Evolutionary conservation across 768 basidiomycete species (phyloP).

Genomic region (Amanita brunnescens): DNA sequence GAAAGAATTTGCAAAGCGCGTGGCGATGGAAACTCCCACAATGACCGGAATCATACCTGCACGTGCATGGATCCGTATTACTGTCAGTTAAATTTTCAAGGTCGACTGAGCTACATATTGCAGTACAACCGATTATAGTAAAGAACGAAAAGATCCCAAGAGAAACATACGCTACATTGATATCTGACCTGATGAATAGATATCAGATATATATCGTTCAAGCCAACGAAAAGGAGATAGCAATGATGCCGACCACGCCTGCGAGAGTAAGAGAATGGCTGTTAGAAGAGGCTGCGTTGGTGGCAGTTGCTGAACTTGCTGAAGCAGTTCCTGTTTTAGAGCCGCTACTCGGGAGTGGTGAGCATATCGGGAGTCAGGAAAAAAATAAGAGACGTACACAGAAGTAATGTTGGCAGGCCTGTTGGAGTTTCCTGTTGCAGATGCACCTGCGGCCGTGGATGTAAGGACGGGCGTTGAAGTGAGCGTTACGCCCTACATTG

Average conservation of each 20-base stretch:
- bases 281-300: neutral
- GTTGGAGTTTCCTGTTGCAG: neutral
- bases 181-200: neutral
- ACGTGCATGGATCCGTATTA: no score
- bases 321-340: neutral
- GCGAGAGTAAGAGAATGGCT: neutral
- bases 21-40: no score
- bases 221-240: neutral
- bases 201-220: constrained; percentile 1
- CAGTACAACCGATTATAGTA: no score
- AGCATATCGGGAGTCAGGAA: neutral
- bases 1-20: no score
- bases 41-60: no score
- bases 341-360: neutral
- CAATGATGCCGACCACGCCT: neutral
- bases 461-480: constrained; percentile 21
- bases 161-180: no score
- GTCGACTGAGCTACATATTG: no score
- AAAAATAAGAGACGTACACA: neutral
- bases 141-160: no score
- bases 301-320: neutral
- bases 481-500: constrained; percentile 46
- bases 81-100: no score
- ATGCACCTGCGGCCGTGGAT: constrained; percentile 7
- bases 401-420: neutral